Evolutionary conservation across 129 eudicot species (phyloP).

Genomic region (Rutidosis leptorrhynchoides): DNA sequence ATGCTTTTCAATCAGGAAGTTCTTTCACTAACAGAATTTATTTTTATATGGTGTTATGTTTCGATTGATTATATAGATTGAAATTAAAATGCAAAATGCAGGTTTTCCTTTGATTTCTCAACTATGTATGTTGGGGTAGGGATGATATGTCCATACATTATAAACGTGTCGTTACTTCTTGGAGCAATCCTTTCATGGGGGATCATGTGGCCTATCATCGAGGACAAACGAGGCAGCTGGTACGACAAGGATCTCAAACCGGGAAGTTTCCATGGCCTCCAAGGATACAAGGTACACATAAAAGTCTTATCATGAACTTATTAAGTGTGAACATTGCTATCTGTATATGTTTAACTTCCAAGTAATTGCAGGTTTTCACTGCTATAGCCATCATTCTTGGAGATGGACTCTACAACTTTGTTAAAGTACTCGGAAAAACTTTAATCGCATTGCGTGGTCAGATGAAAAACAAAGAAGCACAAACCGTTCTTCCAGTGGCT

Average conservation of each 20-base stretch:
- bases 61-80: neutral
- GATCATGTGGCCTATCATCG: slow-evolving; percentile 59
- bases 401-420: slow-evolving; percentile 62
- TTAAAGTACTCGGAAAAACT: slow-evolving; percentile 28
- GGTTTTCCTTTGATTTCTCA: slow-evolving; percentile 60
- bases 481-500: slow-evolving; percentile 19
- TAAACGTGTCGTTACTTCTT: slow-evolving; percentile 50
- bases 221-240: slow-evolving; percentile 54
- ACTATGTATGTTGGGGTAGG: slow-evolving; percentile 69
- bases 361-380: slow-evolving; percentile 46
- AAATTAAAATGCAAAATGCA: neutral
- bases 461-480: slow-evolving; percentile 24
- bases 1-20: too few relatives aligned
- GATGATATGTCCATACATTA: slow-evolving; percentile 63
- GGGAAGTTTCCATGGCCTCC: slow-evolving; percentile 53
- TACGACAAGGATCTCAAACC: slow-evolving; percentile 30
- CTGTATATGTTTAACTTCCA: too few relatives aligned
- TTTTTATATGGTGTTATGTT: too few relatives aligned
- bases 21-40: too few relatives aligned
- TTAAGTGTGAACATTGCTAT: too few relatives aligned
- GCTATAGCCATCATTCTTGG: slow-evolving; percentile 71
- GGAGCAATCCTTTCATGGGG: slow-evolving; percentile 69
- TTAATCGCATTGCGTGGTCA: slow-evolving; percentile 1
- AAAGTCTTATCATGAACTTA: too few relatives aligned
- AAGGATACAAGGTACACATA: slow-evolving; percentile 52